Base-by-base conservation (phyloP, 2,329 filamentous ascomycete genomes). In the Zalaria obscura region DNA sequence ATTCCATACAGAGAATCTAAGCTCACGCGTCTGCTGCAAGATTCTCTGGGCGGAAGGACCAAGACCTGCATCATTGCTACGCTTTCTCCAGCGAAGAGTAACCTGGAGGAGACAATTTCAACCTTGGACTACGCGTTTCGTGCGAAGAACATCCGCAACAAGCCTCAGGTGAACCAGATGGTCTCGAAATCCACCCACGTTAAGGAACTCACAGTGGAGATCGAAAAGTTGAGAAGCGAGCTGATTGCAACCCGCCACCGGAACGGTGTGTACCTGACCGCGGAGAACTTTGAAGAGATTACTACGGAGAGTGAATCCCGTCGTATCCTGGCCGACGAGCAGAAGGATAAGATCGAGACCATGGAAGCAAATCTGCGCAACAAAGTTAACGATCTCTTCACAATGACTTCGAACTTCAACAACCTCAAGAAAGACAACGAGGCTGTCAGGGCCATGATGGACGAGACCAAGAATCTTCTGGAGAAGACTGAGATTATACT, bases 21-120 rank as follows among this genome's bases (percentile, higher is more conserved):
- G 60, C 76, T 98, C 54, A 98, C 91, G 2, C 78, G 91, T 18
- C 68, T 98, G 3, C 69, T 98, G 18, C 93, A 98, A 77, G 93
- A 98, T 58, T 98, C 93, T 0, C 74, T 98, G 0, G 91, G 91
- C 47, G 91, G 91, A 3, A 78, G 83, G 40, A 98, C 93, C 1
- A 98, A 98, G 59, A 98, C 91, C 0, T 98, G 91, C 66, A 98
- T 98, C 50, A 96, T 98, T 55, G 91, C 91, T 4, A 98, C 91
- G 0, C 75, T 98, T 34, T 96, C 91, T 2, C 88, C 91, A 1
- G 86, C 88, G 5, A 93, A 91, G 61, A 88, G 81, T 62, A 98
- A 96, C 52, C 69, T 98, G 1, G 91, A 98, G 56, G 91, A 98
- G 62, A 98, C 93, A 0, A 96, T 98, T 45, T 96, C 91, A 0